Percentiles rank a stretch among this genome's conserved stretches.
Conservation (phyloP, 371 early-diverging fungal genomes). For the Batrachochytrium dendrobatidis region DNA sequence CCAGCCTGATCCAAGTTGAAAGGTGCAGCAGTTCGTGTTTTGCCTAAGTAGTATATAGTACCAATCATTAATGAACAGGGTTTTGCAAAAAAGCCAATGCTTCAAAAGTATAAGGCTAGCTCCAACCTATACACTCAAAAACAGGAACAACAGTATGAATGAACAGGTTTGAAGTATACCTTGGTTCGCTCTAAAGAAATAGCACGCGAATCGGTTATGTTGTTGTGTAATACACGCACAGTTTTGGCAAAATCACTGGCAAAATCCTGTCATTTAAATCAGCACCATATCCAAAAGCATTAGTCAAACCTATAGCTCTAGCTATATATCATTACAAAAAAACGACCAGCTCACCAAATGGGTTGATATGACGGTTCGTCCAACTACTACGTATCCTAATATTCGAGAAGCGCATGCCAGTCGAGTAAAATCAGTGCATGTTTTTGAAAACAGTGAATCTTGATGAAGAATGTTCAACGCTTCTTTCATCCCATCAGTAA, state of each 20-base stretch:
- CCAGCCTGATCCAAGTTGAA: not conserved
- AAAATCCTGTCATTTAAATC: no score
- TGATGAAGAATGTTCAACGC: not conserved
- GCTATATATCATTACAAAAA: not conserved
- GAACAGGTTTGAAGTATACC: no score
- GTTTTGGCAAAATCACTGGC: not conserved
- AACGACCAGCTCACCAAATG: not conserved
- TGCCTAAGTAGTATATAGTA: not conserved
- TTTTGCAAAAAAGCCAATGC: no score
- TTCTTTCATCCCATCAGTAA: no score
- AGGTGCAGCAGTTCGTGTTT: not conserved
- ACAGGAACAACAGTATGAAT: no score
- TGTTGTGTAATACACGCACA: not conserved
- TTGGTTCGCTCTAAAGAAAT: not conserved
- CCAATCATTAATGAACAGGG: not conserved
- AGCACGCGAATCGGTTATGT: not conserved
- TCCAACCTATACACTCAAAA: no score
- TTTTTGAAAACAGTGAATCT: not conserved
- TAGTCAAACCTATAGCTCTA: not conserved
- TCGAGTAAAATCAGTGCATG: not conserved
- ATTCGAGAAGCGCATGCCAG: not conserved
- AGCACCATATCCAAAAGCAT: no score
- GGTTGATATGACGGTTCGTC: not conserved
- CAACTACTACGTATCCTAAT: not conserved
- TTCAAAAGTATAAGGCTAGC: no score